A percentile compares a stretch with the other conserved stretches of the same genome.
Evolutionary conservation across 2,329 filamentous ascomycete genomes (phyloP).

Genomic region (Drechslera avenae): DNA sequence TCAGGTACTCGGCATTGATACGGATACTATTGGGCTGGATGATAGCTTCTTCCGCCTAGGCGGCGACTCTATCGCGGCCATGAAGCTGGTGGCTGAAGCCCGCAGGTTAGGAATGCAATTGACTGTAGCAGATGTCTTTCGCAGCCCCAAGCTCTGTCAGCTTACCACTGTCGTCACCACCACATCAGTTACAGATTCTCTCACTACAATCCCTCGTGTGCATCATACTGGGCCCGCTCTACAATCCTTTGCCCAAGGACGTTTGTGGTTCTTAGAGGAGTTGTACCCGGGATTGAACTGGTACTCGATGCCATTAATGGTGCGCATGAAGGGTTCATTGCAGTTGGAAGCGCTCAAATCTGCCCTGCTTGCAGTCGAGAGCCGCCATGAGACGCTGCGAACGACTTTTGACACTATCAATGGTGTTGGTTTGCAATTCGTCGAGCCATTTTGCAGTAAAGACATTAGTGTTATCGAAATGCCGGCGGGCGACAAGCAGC

Average conservation of each 20-base stretch:
- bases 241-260: constrained; percentile 3
- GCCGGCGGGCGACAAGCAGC: background rate
- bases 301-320: background rate
- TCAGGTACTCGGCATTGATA: constrained; percentile 5
- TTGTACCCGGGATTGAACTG: constrained; percentile 2
- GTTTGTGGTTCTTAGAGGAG: constrained; percentile 7
- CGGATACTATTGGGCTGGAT: constrained; percentile 9
- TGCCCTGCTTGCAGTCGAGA: background rate
- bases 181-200: background rate
- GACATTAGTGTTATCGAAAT: background rate
- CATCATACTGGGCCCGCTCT: background rate
- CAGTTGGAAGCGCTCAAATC: background rate
- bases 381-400: constrained; percentile 5
- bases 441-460: background rate
- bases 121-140: background rate
- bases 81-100: constrained; percentile 20
- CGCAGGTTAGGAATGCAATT: background rate
- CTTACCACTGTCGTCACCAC: background rate
- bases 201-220: background rate
- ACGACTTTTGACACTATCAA: background rate
- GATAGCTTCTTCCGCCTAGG: constrained; percentile 29
- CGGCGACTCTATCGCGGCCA: constrained; percentile 35
- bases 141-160: background rate
- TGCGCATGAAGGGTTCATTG: background rate
- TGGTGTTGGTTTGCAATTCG: background rate